Percentiles rank a stretch among this genome's conserved stretches.
These are phyloP conservation scores for Tricholoma saponaceum DNA, from an alignment of 768 basidiomycete species.

Conservation along the genomic window DNA sequence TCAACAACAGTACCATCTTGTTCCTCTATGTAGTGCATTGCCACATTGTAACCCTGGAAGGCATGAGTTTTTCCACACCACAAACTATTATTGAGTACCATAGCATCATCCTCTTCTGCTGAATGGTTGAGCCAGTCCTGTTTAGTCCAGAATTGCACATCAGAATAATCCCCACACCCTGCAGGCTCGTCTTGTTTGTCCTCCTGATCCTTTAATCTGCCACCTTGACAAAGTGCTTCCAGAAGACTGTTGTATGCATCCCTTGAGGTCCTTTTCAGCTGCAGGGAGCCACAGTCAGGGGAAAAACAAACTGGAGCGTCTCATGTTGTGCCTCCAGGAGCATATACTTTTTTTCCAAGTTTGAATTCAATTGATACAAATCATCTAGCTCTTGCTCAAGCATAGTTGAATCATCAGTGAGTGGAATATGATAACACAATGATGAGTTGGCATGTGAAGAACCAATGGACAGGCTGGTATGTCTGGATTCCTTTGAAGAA, in stretches of 20 bases:
- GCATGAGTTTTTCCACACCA: background rate
- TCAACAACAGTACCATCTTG: conserved; percentile 5
- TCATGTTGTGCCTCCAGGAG: background rate
- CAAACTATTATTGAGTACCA: background rate
- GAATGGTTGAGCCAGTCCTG: background rate
- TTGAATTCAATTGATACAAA: background rate
- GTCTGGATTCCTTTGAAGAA: background rate
- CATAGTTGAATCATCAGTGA: background rate
- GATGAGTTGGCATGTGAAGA: background rate
- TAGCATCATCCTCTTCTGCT: background rate
- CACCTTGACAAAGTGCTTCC: background rate
- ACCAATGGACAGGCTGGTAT: background rate
- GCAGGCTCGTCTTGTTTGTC: background rate
- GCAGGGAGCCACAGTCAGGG: background rate
- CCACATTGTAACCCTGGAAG: conserved; percentile 4
- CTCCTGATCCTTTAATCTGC: background rate
- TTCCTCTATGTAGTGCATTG: conserved; percentile 6
- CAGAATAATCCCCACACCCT: background rate
- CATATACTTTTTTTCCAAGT: background rate
- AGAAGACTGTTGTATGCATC: background rate
- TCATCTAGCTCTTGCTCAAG: background rate
- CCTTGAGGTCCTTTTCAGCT: background rate
- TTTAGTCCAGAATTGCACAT: conserved; percentile 10
- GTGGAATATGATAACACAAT: background rate
- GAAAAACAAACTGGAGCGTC: no score